Conservation (phyloP, 108 stramenopile genomes). For the Seminavis robusta region DNA sequence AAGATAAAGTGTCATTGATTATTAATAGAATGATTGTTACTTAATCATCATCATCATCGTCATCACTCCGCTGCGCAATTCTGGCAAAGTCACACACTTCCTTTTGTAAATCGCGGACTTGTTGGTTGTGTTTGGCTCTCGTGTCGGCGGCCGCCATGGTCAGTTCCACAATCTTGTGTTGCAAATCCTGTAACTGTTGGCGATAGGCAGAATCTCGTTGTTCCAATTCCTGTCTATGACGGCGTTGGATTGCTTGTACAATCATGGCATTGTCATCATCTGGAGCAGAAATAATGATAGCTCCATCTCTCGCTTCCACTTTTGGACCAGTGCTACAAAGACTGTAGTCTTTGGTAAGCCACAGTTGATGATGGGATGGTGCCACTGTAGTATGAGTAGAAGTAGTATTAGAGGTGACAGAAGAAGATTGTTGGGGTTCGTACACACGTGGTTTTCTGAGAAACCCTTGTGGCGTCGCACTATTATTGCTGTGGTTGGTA, state of each 20-base stretch:
- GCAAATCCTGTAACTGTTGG: not conserved
- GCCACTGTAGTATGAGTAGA: not conserved
- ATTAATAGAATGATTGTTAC: too few species aligned
- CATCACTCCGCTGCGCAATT: not conserved
- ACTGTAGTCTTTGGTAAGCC: constrained; percentile 30
- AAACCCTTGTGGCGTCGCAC: too few species aligned
- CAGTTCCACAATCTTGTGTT: not conserved
- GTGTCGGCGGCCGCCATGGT: not conserved
- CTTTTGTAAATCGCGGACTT: too few species aligned
- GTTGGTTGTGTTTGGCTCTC: not conserved
- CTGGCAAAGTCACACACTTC: too few species aligned
- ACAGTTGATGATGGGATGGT: constrained; percentile 29
- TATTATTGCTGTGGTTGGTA: constrained; percentile 6
- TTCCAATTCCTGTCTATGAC: too few species aligned
- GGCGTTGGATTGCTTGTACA: too few species aligned
- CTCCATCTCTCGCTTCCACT: constrained; percentile 4
- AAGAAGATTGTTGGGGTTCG: constrained; percentile 1
- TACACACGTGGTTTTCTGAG: too few species aligned
- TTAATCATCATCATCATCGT: too few species aligned
- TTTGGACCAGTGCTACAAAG: constrained; percentile 17
- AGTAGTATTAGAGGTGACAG: not conserved
- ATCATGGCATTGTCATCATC: constrained; percentile 11
- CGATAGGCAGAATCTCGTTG: too few species aligned
- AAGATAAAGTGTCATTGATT: too few species aligned
- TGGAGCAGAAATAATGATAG: not conserved